Evolutionary conservation across 495 filamentous ascomycete species (phyloP).

Genomic region (Penicillium samsonianum): DNA sequence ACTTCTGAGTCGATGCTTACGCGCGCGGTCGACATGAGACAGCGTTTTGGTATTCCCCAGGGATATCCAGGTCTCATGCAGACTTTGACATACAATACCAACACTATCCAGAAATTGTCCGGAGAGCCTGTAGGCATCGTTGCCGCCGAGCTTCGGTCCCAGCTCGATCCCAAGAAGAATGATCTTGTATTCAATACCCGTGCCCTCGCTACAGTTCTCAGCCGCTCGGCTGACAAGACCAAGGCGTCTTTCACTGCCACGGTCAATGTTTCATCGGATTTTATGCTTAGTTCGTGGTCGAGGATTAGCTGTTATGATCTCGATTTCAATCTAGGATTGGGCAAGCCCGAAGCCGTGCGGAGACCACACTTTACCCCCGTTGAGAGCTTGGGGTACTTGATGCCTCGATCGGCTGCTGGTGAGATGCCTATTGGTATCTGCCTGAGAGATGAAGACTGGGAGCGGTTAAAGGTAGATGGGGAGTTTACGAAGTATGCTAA

Average conservation of each 20-base stretch:
- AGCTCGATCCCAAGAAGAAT: conserved; percentile 41
- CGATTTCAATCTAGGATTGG: conserved; percentile 53
- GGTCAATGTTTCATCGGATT: conserved; percentile 37
- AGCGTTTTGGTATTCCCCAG: conserved; percentile 41
- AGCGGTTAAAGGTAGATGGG: conserved; percentile 35
- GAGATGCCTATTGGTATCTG: conserved; percentile 46
- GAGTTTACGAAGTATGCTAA: conserved; percentile 38
- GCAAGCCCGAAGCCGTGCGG: conserved; percentile 49
- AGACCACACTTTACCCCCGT: conserved; percentile 50
- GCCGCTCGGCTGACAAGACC: conserved; percentile 33
- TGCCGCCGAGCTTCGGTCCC: conserved; percentile 46
- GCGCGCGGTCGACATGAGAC: conserved; percentile 55
- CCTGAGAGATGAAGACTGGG: conserved; percentile 49
- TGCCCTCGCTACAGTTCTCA: conserved; percentile 44
- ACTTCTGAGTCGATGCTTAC: conserved; percentile 38
- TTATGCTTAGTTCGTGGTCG: conserved; percentile 58
- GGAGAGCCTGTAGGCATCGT: conserved; percentile 39
- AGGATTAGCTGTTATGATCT: conserved; percentile 45
- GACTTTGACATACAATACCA: conserved; percentile 42
- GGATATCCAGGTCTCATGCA: conserved; percentile 49
- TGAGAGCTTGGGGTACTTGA: conserved; percentile 51
- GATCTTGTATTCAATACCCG: conserved; percentile 38
- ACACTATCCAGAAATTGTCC: conserved; percentile 31
- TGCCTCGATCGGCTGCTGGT: conserved; percentile 43
- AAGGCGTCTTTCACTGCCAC: conserved; percentile 30